Evolutionary conservation across 495 filamentous ascomycete genomes (phyloP).

Genomic region (Daldinia decipiens): DNA sequence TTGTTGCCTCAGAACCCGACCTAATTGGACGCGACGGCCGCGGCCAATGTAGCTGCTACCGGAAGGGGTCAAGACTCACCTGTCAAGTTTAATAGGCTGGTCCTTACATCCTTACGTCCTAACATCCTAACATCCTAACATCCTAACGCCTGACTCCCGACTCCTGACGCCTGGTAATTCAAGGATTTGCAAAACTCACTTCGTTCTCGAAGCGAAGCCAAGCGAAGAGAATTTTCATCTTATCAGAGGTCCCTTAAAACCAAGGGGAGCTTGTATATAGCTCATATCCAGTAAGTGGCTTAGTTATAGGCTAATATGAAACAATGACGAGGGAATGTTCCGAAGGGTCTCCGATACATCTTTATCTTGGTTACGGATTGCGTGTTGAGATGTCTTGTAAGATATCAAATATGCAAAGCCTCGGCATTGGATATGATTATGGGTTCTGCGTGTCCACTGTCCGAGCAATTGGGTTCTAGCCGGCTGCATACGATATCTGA

Average conservation of each 20-base stretch:
- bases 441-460: slow-evolving; percentile 29
- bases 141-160: too few relatives aligned
- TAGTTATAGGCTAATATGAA: slow-evolving; percentile 17
- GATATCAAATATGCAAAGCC: slow-evolving; percentile 5
- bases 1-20: slow-evolving; percentile 9
- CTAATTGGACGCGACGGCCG: slow-evolving; percentile 22
- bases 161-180: slow-evolving; percentile 1
- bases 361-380: slow-evolving; percentile 4
- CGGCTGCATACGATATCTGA: slow-evolving; percentile 36
- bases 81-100: slow-evolving; percentile 39
- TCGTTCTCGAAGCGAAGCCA: slow-evolving; percentile 22
- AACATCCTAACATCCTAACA: too few relatives aligned
- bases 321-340: slow-evolving; percentile 22
- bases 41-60: slow-evolving; percentile 22
- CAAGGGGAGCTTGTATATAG: slow-evolving; percentile 29
- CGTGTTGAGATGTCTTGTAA: slow-evolving; percentile 8
- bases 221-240: slow-evolving; percentile 30
- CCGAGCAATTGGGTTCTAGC: slow-evolving; percentile 35
- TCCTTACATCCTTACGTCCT: slow-evolving; percentile 19
- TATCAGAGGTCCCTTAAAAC: slow-evolving; percentile 24
- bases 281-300: slow-evolving; percentile 16
- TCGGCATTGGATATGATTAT: slow-evolving; percentile 8
- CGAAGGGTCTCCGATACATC: neutral
- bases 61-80: slow-evolving; percentile 31
- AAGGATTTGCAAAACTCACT: slow-evolving; percentile 16